Evolutionary conservation across 768 basidiomycete species (phyloP).

Genomic region (Pulveroboletus ravenelii): DNA sequence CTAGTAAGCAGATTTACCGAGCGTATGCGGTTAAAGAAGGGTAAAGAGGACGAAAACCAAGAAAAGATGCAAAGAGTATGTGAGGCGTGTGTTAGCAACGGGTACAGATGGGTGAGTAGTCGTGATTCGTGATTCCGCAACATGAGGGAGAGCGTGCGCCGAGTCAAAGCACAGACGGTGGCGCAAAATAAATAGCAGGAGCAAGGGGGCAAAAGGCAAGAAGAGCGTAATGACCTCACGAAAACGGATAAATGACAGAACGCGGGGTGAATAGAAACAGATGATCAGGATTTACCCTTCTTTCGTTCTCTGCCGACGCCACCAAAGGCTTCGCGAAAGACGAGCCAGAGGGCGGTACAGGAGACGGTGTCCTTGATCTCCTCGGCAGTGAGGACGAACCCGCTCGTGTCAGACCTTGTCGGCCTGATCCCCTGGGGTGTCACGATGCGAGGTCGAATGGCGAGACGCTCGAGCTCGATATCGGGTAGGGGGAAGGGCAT

Average conservation of each 20-base stretch:
- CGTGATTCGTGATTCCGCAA: slow-evolving; percentile 5
- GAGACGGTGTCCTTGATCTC: slow-evolving; percentile 92
- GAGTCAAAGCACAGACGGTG: slow-evolving; percentile 5
- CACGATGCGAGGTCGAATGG: slow-evolving; percentile 46
- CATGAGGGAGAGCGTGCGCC: not conserved
- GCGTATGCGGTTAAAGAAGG: not conserved
- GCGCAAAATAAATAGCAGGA: slow-evolving; percentile 17
- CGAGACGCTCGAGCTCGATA: slow-evolving; percentile 62
- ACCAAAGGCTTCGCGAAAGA: slow-evolving; percentile 89
- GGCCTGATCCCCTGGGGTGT: slow-evolving; percentile 25
- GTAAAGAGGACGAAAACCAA: not conserved
- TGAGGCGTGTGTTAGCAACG: slow-evolving; percentile 12
- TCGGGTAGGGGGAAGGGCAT: slow-evolving; percentile 87
- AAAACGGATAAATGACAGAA: slow-evolving; percentile 15
- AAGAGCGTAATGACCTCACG: slow-evolving; percentile 9
- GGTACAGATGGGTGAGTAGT: slow-evolving; percentile 21
- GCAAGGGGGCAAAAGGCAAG: slow-evolving; percentile 1
- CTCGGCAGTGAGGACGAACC: slow-evolving; percentile 71
- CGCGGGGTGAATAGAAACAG: not conserved
- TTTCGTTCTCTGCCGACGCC: slow-evolving; percentile 77
- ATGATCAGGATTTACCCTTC: slow-evolving; percentile 62
- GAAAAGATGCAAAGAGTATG: slow-evolving; percentile 5
- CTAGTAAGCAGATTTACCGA: slow-evolving; percentile 13
- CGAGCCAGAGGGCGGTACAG: slow-evolving; percentile 84
- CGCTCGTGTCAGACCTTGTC: slow-evolving; percentile 17